Base-by-base conservation (phyloP, 768 basidiomycete genomes). In the Erythrobasidium yunnanense region DNA sequence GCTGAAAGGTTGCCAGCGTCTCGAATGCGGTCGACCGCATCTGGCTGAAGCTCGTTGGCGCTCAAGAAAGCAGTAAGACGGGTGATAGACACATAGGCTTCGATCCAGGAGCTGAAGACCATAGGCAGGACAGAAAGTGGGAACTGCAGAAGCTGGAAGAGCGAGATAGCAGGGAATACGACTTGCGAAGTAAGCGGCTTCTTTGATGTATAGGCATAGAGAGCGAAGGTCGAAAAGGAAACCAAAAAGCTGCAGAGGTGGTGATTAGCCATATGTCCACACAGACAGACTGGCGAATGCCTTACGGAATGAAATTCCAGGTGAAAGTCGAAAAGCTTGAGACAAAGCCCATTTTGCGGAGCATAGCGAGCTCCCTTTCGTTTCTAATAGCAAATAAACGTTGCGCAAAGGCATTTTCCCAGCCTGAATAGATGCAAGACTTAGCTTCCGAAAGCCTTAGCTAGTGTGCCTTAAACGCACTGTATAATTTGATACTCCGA, bases 151-250 rank as follows among this genome's bases (percentile, higher is more conserved):
- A 93, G 79, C 83, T 88, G 85, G 78, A 90, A 92, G 30, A 92
- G 77, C 0, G 88, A 86, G 68, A 97, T 90, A 0, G 88, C 85
- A n/a, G 93, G 93, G 81, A 97, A 97, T 69, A 96, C 92, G 55
- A 90, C 78, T 68, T 95, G 91, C 0, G 87, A 83, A 0, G 93
- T 96, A 1, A 97, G 76, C 2, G 90, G 88, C 29, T 74, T 80
- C 0, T 74, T 69, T 7, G 75, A 73, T 23, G 77, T 75, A 27
- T 68, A 57, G 3, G 76, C 77, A 68, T 77, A 79, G 4, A 77
- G 70, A 7, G 77, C 72, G 69, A 79, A 80, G 0, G 78, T 70
- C 5, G 87, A 84, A 70, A 92, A 87, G 0, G 88, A 89, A 72
- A 86, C 84, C 75, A 90, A 87, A 13, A 86, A 86, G 25, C 47